Evolutionary conservation across 805 yeast genomes (phyloP), one percentile per base, ranked within the genome.

Genomic region (Saccharomyces cerevisiae): DNA sequence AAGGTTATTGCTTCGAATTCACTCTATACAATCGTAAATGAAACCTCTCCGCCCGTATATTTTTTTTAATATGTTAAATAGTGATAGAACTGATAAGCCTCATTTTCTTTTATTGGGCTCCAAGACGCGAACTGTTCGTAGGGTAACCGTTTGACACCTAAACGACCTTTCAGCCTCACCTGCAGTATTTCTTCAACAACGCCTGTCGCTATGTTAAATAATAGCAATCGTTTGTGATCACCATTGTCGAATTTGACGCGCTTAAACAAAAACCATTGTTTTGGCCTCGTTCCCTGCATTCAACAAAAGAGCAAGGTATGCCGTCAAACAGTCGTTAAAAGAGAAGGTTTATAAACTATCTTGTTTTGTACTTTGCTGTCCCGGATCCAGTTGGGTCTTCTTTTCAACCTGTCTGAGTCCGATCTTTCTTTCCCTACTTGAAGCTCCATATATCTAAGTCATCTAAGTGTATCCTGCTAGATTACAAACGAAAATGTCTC

Each of bases 1-100:
- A 77, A 36, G 84, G 77, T 13, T 80, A 76, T 61, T 64, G 63
- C 28, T 89, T 83, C 64, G 76, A 77, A 51, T 87, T 79, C 64
- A 80, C 88, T 0, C 64, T 87, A 47, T 89, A 87, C 82, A 76
- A 71, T 54, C 74, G 65, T 53, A 57, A 51, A n/a, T 58, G 53
- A 51, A 41, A 21, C 46, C 2, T 11, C n/a, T 11, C 24, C 10
- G 17, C 11, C 43, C 43, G 43, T 36, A 36, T 36, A 36, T 17
- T 8, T 6, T 36, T 24, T 36, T 8, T 36, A 36, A 6, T 36
- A 36, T 2, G 8, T 10, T 36, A 36, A n/a, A 21, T 36, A 36
- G 22, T 36, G 17, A 36, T 36, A 36, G 24, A 8, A 17, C 4
- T 36, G 22, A 36, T 36, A 36, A 17, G 43, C 43, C 43, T 17